Evolutionary conservation across 805 yeast genomes (phyloP).

Genomic region (Candida boleticola): DNA sequence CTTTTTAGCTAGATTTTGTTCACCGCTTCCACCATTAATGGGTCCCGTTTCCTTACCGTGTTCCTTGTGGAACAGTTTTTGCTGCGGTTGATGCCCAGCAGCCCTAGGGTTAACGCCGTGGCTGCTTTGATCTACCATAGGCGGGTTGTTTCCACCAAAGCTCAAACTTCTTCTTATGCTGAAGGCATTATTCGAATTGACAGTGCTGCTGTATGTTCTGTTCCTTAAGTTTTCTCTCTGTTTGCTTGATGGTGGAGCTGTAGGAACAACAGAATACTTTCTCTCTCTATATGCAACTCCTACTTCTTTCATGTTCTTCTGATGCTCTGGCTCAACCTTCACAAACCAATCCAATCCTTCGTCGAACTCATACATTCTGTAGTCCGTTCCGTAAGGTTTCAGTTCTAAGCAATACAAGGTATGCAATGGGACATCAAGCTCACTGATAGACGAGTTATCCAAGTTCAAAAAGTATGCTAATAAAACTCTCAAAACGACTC

Average conservation of each 20-base stretch:
- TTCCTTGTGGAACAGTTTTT: slow-evolving; percentile 1
- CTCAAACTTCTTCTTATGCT: slow-evolving; percentile 27
- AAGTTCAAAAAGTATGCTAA: slow-evolving; percentile 87
- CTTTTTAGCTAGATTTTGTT: slow-evolving; percentile 7
- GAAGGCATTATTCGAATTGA: slow-evolving; percentile 13
- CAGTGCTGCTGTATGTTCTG: slow-evolving; percentile 3
- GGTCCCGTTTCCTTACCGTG: slow-evolving; percentile 5
- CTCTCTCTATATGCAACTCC: slow-evolving; percentile 70
- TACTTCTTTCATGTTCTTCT: slow-evolving; percentile 63
- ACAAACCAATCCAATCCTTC: slow-evolving; percentile 76
- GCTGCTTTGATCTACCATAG: not conserved
- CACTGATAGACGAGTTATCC: slow-evolving; percentile 76
- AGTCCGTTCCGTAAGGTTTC: slow-evolving; percentile 93
- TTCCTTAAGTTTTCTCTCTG: not conserved
- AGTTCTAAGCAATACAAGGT: slow-evolving; percentile 88
- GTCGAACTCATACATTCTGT: slow-evolving; percentile 85
- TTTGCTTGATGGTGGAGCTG: slow-evolving; percentile 53
- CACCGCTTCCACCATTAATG: slow-evolving; percentile 14
- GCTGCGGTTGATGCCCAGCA: not conserved
- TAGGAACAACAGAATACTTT: slow-evolving; percentile 72
- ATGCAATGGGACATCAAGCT: slow-evolving; percentile 89
- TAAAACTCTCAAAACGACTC: slow-evolving; percentile 86
- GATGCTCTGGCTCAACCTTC: slow-evolving; percentile 57
- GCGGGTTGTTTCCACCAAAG: slow-evolving; percentile 8
- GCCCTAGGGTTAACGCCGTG: not conserved